These are phyloP conservation scores for Parafenestella ontariensis DNA, from an alignment of 2,329 filamentous ascomycete genomes.

Conservation along the genomic window DNA sequence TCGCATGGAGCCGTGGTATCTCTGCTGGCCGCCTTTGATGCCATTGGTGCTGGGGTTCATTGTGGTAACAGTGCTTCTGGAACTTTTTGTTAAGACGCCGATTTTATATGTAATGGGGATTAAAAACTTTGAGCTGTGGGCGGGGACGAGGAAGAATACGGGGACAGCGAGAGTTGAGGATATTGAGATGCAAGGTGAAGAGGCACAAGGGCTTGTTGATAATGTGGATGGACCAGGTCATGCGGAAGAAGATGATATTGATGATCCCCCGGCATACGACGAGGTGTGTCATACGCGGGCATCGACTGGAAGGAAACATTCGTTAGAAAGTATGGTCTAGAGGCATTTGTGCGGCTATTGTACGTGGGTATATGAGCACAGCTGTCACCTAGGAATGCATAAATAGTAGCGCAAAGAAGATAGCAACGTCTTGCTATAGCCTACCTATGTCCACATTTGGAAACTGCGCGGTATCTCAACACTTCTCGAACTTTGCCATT, in stretches of 20 bases:
- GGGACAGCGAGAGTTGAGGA: conserved; percentile 3
- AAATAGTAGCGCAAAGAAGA: too few relatives aligned
- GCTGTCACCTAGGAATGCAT: too few relatives aligned
- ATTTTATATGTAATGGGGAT: conserved; percentile 17
- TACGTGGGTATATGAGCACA: too few relatives aligned
- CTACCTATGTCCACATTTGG: too few relatives aligned
- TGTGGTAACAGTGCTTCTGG: background rate
- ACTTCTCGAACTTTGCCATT: background rate
- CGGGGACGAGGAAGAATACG: background rate
- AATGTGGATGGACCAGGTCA: conserved; percentile 11
- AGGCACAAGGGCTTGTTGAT: conserved; percentile 14
- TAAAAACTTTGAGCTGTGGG: background rate
- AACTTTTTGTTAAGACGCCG: background rate
- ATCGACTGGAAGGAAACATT: background rate
- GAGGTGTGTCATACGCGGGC: background rate
- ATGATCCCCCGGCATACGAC: conserved; percentile 8
- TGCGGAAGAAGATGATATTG: conserved; percentile 2
- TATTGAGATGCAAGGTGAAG: conserved; percentile 21
- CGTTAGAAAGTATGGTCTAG: background rate
- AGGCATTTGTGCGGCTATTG: too few relatives aligned
- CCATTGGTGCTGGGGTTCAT: conserved; percentile 6
- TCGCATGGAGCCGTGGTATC: background rate
- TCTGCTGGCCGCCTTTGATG: conserved; percentile 15
- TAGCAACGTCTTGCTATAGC: too few relatives aligned
- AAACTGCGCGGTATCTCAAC: background rate